Evolutionary conservation across 306 rosid genomes (phyloP), one percentile per base, ranked within the genome.

Genomic region (Fragaria iinumae): DNA sequence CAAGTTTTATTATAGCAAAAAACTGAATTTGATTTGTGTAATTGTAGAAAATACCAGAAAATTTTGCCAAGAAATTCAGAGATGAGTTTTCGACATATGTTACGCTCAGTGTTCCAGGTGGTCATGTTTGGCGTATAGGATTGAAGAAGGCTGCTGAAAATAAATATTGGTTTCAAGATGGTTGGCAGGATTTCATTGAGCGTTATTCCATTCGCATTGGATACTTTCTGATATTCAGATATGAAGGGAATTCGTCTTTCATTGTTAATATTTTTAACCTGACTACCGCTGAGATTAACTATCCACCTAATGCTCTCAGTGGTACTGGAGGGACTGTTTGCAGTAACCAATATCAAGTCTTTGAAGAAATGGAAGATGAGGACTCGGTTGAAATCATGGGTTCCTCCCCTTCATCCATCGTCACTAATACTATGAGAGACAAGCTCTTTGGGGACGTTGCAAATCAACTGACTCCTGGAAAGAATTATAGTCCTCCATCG

Each of bases 311-410:
- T 52, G 39, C 85, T 4, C 84, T 74, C 53, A 53, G 85, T 73
- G 75, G 81, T 52, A 78, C 75, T 48, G 89, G 87, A 82, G 85
- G 83, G 72, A 50, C 89, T 70, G 80, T 79, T 79, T 88, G 78
- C 67, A 77, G 84, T 56, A 87, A 75, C 70, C 86, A 66, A 67
- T 78, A 79, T 71, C 82, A 81, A 45, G 29, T 87, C 65, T 92
- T 96, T 80, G 93, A 96, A 74, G 97, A 91, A 69, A 75, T 96
- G 82, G 97, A 92, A 83, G 98, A 92, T 76, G 94, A 88, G 76
- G 99, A 92, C 83, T 72, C 71, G 29, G 39, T 76, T 73, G 97
- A 87, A 83, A 77, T 76, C 39, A 17, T 73, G 75, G 89, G 86
- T 83, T 83, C 84, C 59, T 77, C 88, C 29, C 71, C 82, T 45